These are phyloP conservation scores for Kandelia obovata DNA, from an alignment of 345 rosid genomes.

Conservation along the genomic window DNA sequence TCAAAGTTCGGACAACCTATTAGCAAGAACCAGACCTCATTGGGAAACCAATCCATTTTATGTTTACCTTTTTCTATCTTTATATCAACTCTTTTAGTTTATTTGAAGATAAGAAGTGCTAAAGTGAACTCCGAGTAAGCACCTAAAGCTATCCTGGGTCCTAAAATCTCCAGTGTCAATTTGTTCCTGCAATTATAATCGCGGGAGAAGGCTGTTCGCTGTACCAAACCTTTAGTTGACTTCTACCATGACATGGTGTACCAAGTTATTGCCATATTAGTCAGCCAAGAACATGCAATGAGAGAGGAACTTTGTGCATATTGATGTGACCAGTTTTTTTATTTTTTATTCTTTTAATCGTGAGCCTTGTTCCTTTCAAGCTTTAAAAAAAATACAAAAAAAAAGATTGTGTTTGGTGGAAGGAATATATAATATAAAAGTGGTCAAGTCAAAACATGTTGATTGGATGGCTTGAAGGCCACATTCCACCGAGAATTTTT, in stretches of 20 bases:
- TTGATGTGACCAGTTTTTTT: no score
- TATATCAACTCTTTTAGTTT: neutral
- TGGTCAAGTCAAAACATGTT: neutral
- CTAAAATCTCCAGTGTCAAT: no score
- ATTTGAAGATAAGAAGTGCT: neutral
- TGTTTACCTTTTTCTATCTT: neutral
- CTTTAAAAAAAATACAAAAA: no score
- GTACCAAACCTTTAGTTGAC: no score
- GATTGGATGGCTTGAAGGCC: neutral
- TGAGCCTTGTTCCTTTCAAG: no score
- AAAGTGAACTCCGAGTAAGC: neutral
- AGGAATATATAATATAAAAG: neutral
- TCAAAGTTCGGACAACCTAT: neutral
- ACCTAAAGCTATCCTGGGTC: no score
- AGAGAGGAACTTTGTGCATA: no score
- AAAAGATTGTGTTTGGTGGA: no score
- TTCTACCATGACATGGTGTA: neutral
- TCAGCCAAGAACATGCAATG: no score
- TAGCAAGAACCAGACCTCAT: neutral
- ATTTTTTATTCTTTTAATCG: no score
- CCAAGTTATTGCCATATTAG: neutral
- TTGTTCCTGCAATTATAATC: no score
- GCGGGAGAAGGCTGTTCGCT: no score
- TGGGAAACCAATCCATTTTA: neutral
- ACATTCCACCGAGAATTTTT: neutral